Percentiles rank a stretch among this genome's conserved stretches.
Conservation (phyloP, 2,329 filamentous ascomycete species). For the Thermoascus crustaceus region DNA sequence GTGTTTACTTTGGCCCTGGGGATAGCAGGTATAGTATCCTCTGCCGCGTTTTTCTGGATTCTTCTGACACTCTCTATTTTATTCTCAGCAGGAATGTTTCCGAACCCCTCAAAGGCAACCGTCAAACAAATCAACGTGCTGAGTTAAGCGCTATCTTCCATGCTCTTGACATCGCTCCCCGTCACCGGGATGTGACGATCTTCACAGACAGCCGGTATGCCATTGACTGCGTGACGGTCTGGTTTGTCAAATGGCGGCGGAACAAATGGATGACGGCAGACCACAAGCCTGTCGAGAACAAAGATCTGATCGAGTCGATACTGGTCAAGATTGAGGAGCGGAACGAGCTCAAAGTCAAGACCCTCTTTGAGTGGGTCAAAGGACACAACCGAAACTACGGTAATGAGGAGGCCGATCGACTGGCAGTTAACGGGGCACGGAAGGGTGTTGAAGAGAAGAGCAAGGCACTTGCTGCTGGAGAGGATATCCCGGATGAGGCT, state of each 20-base stretch:
- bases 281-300: conserved; percentile 71
- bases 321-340: conserved; percentile 63
- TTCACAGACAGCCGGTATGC: conserved; percentile 85
- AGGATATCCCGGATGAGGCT: conserved; percentile 18
- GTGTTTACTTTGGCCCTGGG: conserved; percentile 56
- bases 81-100: conserved; percentile 55
- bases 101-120: conserved; percentile 62
- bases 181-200: conserved; percentile 63
- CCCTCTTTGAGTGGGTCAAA: conserved; percentile 80
- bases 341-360: conserved; percentile 50
- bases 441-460: conserved; percentile 24
- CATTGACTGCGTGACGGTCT: conserved; percentile 80
- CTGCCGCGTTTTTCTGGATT: conserved; percentile 8
- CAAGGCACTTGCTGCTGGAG: conserved; percentile 16
- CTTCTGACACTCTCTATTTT: conserved; percentile 17
- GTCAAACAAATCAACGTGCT: conserved; percentile 93
- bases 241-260: conserved; percentile 68
- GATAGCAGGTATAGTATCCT: conserved; percentile 43
- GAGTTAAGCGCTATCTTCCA: conserved; percentile 83
- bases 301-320: conserved; percentile 70
- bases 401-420: conserved; percentile 69
- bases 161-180: conserved; percentile 66
- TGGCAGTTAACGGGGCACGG: conserved; percentile 63
- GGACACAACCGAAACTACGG: conserved; percentile 67
- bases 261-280: conserved; percentile 70